Evolutionary conservation across 1,284 basidiomycete species (phyloP), one percentile per base, ranked within the genome.

Genomic region (Mycena citricolor): DNA sequence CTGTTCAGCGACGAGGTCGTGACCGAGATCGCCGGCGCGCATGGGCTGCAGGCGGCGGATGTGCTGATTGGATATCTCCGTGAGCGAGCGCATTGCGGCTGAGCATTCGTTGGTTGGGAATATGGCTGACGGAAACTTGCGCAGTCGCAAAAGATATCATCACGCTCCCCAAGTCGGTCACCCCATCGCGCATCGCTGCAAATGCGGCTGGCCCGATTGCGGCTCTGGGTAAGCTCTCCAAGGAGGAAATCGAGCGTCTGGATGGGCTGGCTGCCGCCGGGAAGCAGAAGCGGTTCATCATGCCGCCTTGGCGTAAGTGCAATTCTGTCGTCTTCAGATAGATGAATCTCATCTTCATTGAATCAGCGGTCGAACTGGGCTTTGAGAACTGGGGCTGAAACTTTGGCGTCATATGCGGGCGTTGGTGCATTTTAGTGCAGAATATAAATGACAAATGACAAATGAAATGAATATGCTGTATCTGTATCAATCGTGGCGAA

Each of bases 81-180:
- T 83, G 59, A n/a, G n/a, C n/a, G n/a, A n/a, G n/a, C n/a, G n/a
- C 54, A 76, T 63, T 24, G 13, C 21, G 6, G 35, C 39, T 35
- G 25, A n/a, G 48, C 19, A 79, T 60, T 70, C 79, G n/a, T n/a
- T n/a, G n/a, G n/a, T n/a, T n/a, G 21, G 58, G 80, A 81, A 59
- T 54, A 75, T 61, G 22, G 16, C 20, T n/a, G 39, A 36, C 25
- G 25, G 19, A 49, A 20, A 11, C 19, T 25, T 28, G 32, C 31
- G 7, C 42, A 84, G 83, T 86, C 42, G 68, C 74, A 8, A 86
- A 83, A 61, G 76, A 76, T 36, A 70, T 81, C 43, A 73, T 87
- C 21, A 77, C 81, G 21, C 72, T 92, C 23, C 80, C 87, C 10
- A 90, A 90, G 68, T 89, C 80, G 19, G 86, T 90, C 38, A 93